A percentile compares a stretch with the other conserved stretches of the same genome.
These are phyloP conservation scores for Nadsonia fulvescens DNA, from an alignment of 805 yeast species.

Conservation along the genomic window DNA sequence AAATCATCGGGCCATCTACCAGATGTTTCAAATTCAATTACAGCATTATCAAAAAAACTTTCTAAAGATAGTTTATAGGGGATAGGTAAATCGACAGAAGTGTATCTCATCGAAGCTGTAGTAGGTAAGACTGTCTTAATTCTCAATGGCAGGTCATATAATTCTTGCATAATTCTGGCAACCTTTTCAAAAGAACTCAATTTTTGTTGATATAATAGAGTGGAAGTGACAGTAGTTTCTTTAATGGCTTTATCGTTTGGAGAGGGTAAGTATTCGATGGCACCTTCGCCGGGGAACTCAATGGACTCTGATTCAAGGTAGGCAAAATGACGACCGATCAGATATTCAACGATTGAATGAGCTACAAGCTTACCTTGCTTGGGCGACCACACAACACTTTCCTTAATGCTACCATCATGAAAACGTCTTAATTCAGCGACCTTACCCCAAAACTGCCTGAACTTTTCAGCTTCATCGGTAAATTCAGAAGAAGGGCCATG, in stretches of 20 bases:
- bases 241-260: conserved; percentile 37
- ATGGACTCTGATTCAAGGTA: conserved; percentile 6
- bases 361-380: conserved; percentile 43
- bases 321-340: conserved; percentile 44
- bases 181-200: conserved; percentile 31
- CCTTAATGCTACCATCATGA: conserved; percentile 78
- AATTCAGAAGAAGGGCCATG: conserved; percentile 62
- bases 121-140: conserved; percentile 58
- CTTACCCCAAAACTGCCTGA: conserved; percentile 79
- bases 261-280: conserved; percentile 19
- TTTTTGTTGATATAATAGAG: conserved; percentile 14
- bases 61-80: conserved; percentile 33
- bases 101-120: conserved; percentile 54
- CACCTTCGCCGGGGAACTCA: conserved; percentile 3
- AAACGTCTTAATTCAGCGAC: conserved; percentile 76
- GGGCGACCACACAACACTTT: conserved; percentile 71
- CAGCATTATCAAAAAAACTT: conserved; percentile 44
- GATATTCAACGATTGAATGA: conserved; percentile 42
- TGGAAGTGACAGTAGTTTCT: conserved; percentile 23
- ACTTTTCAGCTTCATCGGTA: conserved; percentile 41
- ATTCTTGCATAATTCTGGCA: conserved; percentile 27
- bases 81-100: conserved; percentile 63
- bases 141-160: conserved; percentile 44
- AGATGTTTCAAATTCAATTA: conserved; percentile 77
- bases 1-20: conserved; percentile 93